Base-by-base conservation (phyloP, 1,284 basidiomycete genomes). In the Xerocomus minutiporus region DNA sequence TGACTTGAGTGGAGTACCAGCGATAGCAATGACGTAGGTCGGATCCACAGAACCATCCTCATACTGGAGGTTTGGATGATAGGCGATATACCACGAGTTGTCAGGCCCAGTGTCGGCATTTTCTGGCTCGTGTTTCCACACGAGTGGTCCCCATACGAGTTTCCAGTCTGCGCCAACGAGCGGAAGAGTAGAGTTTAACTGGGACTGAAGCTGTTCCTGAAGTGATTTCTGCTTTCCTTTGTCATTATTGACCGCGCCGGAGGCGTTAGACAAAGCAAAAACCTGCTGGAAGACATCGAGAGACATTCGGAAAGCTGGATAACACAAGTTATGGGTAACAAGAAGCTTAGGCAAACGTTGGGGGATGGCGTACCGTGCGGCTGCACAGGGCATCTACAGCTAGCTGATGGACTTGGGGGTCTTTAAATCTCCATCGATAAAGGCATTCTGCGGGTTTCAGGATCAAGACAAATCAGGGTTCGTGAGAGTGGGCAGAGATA, bases 281-380 rank as follows among this genome's bases (percentile, higher is more conserved):
- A 54, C 49, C 31, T 63, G 55, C 46, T 65, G 61, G 35, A 61
- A 65, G 35, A 54, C 46, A 32, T 65, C 53, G 26, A 55, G 34
- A 13, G 58, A 9, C 60, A 62, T 60, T 34, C 44, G 29, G 13
- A 35, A 40, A 15, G 15, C 46, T 51, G 17, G 42, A 28, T 31
- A 34, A 5, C 12, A 34, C 32, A 34, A 31, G 17, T 39, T 8
- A 12, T 8, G 17, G 17, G 13, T 28, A 28, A n/a, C 23, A n/a
- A n/a, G 15, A 26, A 28, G 7, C 38, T 42, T n/a, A 5, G 9
- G 26, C 12, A 29, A 17, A n/a, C 42, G 8, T 17, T 29, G 28
- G 8, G n/a, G 42, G 42, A 15, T 29, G 25, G 26, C 42, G 9
- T 29, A 43, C 42, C 28, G 28, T 17, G 28, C 4, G n/a, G 26